Conservation (phyloP, 1,284 basidiomycete species). For the Tilletia walkeri region DNA sequence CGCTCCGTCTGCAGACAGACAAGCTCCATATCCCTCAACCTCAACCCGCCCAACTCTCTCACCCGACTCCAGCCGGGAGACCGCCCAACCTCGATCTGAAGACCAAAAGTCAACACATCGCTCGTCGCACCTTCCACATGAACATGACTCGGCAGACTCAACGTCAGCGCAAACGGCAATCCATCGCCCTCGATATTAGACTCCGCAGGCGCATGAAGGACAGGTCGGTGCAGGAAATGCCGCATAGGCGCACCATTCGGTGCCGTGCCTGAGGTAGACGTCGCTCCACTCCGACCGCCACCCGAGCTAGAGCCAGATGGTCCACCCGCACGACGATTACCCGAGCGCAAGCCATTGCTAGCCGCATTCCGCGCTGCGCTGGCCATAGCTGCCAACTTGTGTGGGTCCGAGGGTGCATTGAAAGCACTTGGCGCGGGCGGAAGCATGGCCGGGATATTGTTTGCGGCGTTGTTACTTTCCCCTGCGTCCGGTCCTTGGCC, state of each 20-base stretch:
- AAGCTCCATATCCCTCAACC: conserved; percentile 53
- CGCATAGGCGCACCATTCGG: conserved; percentile 35
- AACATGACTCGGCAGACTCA: conserved; percentile 52
- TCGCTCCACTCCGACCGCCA: background rate
- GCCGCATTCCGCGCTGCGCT: conserved; percentile 12
- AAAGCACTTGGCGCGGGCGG: conserved; percentile 35
- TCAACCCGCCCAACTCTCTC: conserved; percentile 42
- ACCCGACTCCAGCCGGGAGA: conserved; percentile 40
- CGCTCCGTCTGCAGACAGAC: conserved; percentile 52
- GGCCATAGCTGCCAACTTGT: conserved; percentile 32
- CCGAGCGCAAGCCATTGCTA: background rate
- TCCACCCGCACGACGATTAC: background rate
- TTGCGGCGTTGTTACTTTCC: no score
- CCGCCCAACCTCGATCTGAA: conserved; percentile 52
- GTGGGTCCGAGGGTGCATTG: conserved; percentile 33
- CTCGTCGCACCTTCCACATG: conserved; percentile 38
- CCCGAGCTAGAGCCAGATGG: background rate
- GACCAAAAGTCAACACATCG: conserved; percentile 52
- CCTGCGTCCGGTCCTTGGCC: background rate
- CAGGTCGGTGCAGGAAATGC: conserved; percentile 50
- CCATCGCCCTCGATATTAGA: conserved; percentile 36
- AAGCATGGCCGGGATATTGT: conserved; percentile 16
- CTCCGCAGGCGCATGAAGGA: conserved; percentile 42
- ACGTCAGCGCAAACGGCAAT: conserved; percentile 47
- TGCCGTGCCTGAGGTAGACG: background rate